Evolutionary conservation across 257 asterid species (phyloP).

Genomic region (Osmanthus fragrans): DNA sequence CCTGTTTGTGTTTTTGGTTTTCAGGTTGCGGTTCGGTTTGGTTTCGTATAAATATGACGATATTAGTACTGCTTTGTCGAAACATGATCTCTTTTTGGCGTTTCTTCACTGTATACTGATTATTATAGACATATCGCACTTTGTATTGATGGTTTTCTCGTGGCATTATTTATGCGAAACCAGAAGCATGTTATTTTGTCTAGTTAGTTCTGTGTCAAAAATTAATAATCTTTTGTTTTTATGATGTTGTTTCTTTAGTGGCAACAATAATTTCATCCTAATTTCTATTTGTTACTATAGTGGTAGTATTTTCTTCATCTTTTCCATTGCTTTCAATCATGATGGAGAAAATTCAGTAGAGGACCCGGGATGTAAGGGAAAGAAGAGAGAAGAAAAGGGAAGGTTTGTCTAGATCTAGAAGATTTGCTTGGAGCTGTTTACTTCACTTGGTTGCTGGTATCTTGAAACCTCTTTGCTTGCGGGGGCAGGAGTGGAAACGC

Average conservation of each 20-base stretch:
- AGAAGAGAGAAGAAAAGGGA: too few species aligned
- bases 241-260: not conserved
- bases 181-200: not conserved
- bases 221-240: not conserved
- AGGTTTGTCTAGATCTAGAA: too few species aligned
- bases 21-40: not conserved
- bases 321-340: not conserved
- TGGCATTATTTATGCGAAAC: not conserved
- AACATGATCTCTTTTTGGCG: not conserved
- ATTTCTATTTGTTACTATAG: not conserved
- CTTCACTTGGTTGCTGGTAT: too few species aligned
- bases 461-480: too few species aligned
- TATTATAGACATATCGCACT: not conserved
- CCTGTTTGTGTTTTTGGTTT: not conserved
- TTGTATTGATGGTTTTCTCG: conserved; percentile 9
- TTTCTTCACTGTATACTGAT: conserved; percentile 1
- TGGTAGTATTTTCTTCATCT: not conserved
- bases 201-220: not conserved
- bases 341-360: too few species aligned
- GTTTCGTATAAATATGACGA: not conserved
- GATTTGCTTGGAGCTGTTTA: too few species aligned
- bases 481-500: too few species aligned
- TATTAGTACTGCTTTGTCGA: not conserved
- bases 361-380: too few species aligned
- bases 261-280: not conserved